Conservation (phyloP, 257 asterid genomes). For the Hygrophila difformis region DNA sequence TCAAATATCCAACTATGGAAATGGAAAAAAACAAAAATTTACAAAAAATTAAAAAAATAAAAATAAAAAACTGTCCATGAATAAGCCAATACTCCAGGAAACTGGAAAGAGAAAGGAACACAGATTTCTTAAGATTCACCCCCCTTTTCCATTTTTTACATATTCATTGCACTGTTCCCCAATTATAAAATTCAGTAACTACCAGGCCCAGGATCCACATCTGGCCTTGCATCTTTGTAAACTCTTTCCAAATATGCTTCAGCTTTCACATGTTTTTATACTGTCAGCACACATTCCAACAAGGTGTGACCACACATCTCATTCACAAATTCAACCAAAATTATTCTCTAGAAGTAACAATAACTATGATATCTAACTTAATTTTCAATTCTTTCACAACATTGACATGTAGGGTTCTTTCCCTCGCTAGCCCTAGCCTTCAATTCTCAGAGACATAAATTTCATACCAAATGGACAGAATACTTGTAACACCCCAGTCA, state of each 20-base stretch:
- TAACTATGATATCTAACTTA: neutral
- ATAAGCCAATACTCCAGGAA: no score
- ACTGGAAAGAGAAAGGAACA: no score
- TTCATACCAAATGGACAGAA: neutral
- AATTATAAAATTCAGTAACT: conserved; percentile 1
- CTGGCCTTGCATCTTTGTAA: conserved; percentile 5
- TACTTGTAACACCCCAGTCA: no score
- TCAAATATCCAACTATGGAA: no score
- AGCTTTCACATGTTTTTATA: neutral
- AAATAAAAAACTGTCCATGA: no score
- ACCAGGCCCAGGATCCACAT: neutral
- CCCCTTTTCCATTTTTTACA: neutral
- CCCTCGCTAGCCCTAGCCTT: neutral
- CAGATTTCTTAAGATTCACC: neutral
- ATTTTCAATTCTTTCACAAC: neutral
- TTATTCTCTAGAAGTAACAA: no score
- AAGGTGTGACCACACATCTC: neutral
- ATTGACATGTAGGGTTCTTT: neutral
- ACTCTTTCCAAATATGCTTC: neutral
- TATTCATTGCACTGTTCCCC: neutral
- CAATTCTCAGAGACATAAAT: neutral
- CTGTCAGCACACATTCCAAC: neutral
- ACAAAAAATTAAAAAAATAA: no score
- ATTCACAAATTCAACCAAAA: neutral
- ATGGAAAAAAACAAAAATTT: no score